phyloP scores from a whole-genome alignment of 352 stramenopile genomes.

The Pythium aristosporum region DNA sequence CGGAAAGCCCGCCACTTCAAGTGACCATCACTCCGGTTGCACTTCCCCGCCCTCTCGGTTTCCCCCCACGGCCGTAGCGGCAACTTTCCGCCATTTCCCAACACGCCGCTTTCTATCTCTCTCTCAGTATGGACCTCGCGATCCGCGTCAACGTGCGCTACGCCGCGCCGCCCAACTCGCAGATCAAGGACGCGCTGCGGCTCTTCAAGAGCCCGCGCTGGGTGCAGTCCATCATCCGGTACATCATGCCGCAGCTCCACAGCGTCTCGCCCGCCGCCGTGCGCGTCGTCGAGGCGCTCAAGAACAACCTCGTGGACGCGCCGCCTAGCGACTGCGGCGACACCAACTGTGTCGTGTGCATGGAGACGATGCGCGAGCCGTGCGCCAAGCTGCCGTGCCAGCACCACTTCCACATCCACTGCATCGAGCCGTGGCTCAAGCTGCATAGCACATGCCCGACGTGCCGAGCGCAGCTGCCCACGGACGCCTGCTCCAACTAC shows the following conservation, averaged over 20 bases:
- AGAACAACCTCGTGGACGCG: conserved; percentile 33
- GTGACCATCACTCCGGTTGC: conserved; percentile 27
- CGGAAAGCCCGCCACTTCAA: conserved; percentile 24
- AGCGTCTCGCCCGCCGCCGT: conserved; percentile 71
- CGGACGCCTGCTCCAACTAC: conserved; percentile 82
- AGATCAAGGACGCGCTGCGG: conserved; percentile 85
- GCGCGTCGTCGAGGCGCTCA: conserved; percentile 60
- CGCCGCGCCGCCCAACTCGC: conserved; percentile 76
- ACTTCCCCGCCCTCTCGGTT: conserved; percentile 8
- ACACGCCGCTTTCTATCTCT: background rate
- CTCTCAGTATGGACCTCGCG: conserved; percentile 67
- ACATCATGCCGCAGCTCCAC: conserved; percentile 89
- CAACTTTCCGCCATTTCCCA: background rate
- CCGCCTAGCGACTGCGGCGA: conserved; percentile 11
- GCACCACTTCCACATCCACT: conserved; percentile 78
- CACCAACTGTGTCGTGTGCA: conserved; percentile 76
- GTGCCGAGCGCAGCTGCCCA: conserved; percentile 78
- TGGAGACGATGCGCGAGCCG: conserved; percentile 58
- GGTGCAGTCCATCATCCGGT: conserved; percentile 89
- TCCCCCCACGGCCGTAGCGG: conserved; percentile 1
- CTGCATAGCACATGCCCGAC: conserved; percentile 86
- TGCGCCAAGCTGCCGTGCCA: conserved; percentile 72
- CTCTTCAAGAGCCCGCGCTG: conserved; percentile 89
- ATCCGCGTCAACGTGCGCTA: conserved; percentile 90
- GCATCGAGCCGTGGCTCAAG: conserved; percentile 86